Conservation (phyloP, 257 asterid genomes). For the Scutellaria galericulata region DNA sequence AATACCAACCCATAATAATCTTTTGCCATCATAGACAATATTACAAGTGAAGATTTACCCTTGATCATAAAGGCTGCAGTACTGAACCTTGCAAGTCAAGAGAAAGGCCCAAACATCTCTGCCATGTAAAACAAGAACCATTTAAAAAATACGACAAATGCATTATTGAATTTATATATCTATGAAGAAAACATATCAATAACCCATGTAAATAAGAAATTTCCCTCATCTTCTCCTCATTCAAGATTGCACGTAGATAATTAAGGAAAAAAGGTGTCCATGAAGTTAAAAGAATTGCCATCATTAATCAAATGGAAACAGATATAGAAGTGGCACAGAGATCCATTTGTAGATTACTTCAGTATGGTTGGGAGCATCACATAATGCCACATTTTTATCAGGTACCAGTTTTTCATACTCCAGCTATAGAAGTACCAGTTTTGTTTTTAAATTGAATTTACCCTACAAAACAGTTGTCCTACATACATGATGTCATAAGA, state of each 20-base stretch:
- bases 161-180: not conserved
- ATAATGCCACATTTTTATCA: not conserved
- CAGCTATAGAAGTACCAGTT: not conserved
- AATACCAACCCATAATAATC: not conserved
- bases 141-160: too few relatives aligned
- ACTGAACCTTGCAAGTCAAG: constrained; percentile 74
- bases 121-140: constrained; percentile 26
- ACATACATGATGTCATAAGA: constrained; percentile 6
- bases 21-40: not conserved
- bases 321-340: not conserved
- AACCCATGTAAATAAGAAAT: not conserved
- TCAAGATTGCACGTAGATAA: not conserved
- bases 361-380: not conserved
- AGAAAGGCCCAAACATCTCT: constrained; percentile 91
- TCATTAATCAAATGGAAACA: constrained; percentile 4
- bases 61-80: constrained; percentile 81
- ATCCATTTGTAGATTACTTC: not conserved
- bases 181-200: not conserved
- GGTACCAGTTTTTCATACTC: not conserved
- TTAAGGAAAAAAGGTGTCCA: not conserved
- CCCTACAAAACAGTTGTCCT: not conserved
- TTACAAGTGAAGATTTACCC: constrained; percentile 55
- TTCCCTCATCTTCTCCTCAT: too few relatives aligned
- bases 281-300: not conserved
- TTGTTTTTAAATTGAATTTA: too few relatives aligned